Percentiles rank a stretch among this genome's conserved stretches.
phyloP scores from a whole-genome alignment of 1,284 basidiomycete species.

The Exobasidium cylindrosporum region DNA sequence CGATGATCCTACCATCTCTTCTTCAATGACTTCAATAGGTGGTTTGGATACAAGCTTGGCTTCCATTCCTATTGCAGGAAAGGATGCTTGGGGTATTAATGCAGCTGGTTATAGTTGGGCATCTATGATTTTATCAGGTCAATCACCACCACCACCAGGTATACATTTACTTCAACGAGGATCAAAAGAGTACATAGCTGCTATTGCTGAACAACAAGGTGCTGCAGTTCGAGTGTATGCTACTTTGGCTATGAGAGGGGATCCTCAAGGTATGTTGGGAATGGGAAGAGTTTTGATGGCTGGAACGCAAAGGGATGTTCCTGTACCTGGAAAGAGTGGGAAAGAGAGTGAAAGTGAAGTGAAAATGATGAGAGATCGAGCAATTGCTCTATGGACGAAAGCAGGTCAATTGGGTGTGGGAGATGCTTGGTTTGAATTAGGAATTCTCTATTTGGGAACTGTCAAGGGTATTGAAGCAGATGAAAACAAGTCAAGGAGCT shows the following conservation, averaged over 20 bases:
- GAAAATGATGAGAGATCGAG: constrained; percentile 11
- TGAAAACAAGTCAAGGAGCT: background rate
- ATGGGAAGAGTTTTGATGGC: constrained; percentile 15
- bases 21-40: background rate
- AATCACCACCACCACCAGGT: constrained; percentile 19
- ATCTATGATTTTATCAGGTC: constrained; percentile 13
- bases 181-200: background rate
- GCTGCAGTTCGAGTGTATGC: constrained; percentile 20
- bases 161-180: constrained; percentile 4
- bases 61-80: background rate
- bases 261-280: constrained; percentile 19
- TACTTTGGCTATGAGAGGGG: constrained; percentile 15
- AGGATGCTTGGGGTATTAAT: constrained; percentile 6
- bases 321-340: constrained; percentile 2
- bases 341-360: constrained; percentile 6
- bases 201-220: constrained; percentile 5
- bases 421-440: constrained; percentile 22
- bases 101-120: constrained; percentile 18
- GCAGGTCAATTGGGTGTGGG: constrained; percentile 15
- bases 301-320: constrained; percentile 5
- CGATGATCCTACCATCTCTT: constrained; percentile 8
- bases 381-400: constrained; percentile 13
- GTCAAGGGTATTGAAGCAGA: background rate
- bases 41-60: background rate
- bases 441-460: background rate